Base-by-base conservation (phyloP, 768 basidiomycete genomes). In the Russula lepida region DNA sequence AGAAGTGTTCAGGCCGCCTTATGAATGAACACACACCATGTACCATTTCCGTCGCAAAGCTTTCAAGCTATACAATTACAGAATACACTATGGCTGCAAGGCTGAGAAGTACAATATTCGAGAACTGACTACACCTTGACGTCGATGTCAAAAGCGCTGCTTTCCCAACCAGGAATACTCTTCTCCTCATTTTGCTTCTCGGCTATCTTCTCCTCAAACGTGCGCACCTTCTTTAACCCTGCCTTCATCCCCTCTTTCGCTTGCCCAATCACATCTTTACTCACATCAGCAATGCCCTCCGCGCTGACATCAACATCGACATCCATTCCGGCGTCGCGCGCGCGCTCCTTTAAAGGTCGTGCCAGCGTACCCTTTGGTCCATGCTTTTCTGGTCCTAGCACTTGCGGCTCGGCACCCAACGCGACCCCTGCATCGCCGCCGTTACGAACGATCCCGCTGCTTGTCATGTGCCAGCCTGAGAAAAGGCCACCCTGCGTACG, bases 401-500 rank as follows among this genome's bases (percentile, higher is more conserved):
- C 81, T 75, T 89, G 88, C 37, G 88, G 88, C 71, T 86, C 86
- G 6, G 80, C 84, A 2, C 88, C 88, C 74, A 89, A 73, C 0
- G 86, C 88, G 51, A 89, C 79, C 52, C 70, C 65, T 46, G 73
- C 70, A 69, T 73, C 41, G 71, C 70, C 3, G 68, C 71, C 43
- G 17, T 61, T 39, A 80, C 81, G 66, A 52, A 89, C 73, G 7
- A 89, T 62, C 0, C 88, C 88, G 0, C 83, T 84, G 0, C 87
- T 81, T 0, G 87, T 88, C 3, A 81, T 80, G 27, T 68, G 72
- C 78, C 79, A 79, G 0, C 76, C 81, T 1, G 73, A 68, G 60
- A 76, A 70, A 27, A 77, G 0, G 68, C 76, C 59, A 66, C 73
- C 54, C 70, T 67, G 49, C 69, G 72, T 46, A 37, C 78, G 74